These are phyloP conservation scores for Pterulicium gracile DNA, from an alignment of 1,284 basidiomycete genomes.

Conservation along the genomic window DNA sequence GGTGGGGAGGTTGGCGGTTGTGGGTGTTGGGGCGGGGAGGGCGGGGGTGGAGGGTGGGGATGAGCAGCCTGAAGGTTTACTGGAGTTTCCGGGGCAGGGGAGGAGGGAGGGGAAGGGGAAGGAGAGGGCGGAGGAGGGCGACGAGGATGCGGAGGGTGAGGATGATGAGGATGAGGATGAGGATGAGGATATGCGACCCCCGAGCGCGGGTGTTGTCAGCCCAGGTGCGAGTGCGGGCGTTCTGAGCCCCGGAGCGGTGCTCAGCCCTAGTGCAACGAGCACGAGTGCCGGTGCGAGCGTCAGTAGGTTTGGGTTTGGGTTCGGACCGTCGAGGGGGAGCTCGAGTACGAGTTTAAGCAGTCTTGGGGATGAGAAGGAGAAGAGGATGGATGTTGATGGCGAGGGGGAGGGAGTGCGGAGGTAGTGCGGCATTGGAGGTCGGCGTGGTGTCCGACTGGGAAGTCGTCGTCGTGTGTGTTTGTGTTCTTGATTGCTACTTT, in stretches of 20 bases:
- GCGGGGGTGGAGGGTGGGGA: not conserved
- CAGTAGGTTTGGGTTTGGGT: no score
- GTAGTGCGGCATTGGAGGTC: not conserved
- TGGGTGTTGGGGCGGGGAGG: not conserved
- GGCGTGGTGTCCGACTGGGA: not conserved
- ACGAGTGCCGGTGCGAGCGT: not conserved
- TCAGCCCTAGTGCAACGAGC: not conserved
- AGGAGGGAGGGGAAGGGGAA: no score
- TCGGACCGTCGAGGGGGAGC: not conserved
- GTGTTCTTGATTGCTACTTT: not conserved
- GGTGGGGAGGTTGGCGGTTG: constrained; percentile 22
- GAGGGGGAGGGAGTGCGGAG: not conserved
- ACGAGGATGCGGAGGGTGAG: not conserved
- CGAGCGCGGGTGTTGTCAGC: not conserved
- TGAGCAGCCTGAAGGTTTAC: not conserved
- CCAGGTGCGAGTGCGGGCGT: not conserved
- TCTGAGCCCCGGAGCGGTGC: not conserved
- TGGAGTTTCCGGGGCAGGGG: no score
- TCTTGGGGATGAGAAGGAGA: not conserved
- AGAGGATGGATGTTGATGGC: constrained; percentile 1
- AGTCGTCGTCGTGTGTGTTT: not conserved
- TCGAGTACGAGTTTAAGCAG: not conserved
- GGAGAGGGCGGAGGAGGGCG: no score
- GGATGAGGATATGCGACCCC: not conserved
- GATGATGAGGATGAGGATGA: not conserved